Evolutionary conservation across 768 basidiomycete species (phyloP).

Genomic region (Tephrocybe sp.): DNA sequence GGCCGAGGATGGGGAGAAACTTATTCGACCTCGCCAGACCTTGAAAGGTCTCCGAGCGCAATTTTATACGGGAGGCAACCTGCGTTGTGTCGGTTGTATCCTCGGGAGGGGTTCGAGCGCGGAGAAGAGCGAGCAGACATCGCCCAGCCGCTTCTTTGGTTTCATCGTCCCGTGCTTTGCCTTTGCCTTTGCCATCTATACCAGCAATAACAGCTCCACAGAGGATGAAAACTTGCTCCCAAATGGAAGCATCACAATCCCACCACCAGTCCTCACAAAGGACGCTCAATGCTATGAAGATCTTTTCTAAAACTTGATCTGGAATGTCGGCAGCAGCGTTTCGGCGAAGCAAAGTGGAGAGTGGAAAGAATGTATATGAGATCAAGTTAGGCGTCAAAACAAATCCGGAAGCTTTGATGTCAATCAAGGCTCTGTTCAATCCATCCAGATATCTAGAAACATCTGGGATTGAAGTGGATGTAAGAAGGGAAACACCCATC

Average conservation of each 20-base stretch:
- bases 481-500: slow-evolving; percentile 66
- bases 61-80: slow-evolving; percentile 19
- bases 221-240: slow-evolving; percentile 87
- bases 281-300: slow-evolving; percentile 56
- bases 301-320: slow-evolving; percentile 75
- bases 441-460: slow-evolving; percentile 54
- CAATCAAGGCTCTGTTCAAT: slow-evolving; percentile 48
- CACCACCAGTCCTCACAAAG: slow-evolving; percentile 86
- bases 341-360: slow-evolving; percentile 81
- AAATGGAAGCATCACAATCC: slow-evolving; percentile 66
- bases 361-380: slow-evolving; percentile 85
- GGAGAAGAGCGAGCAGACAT: slow-evolving; percentile 67
- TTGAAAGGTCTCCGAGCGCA: slow-evolving; percentile 37
- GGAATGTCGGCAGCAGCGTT: slow-evolving; percentile 70
- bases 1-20: slow-evolving; percentile 80
- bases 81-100: slow-evolving; percentile 25
- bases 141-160: slow-evolving; percentile 72
- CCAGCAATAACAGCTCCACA: slow-evolving; percentile 65
- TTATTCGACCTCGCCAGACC: slow-evolving; percentile 43
- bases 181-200: slow-evolving; percentile 67
- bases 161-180: slow-evolving; percentile 74
- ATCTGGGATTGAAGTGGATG: slow-evolving; percentile 48
- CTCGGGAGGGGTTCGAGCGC: slow-evolving; percentile 44
- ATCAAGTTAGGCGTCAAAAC: slow-evolving; percentile 59
- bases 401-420: slow-evolving; percentile 34